Conservation (phyloP, 2,329 filamentous ascomycete genomes). For the Aspergillus uvarum region DNA sequence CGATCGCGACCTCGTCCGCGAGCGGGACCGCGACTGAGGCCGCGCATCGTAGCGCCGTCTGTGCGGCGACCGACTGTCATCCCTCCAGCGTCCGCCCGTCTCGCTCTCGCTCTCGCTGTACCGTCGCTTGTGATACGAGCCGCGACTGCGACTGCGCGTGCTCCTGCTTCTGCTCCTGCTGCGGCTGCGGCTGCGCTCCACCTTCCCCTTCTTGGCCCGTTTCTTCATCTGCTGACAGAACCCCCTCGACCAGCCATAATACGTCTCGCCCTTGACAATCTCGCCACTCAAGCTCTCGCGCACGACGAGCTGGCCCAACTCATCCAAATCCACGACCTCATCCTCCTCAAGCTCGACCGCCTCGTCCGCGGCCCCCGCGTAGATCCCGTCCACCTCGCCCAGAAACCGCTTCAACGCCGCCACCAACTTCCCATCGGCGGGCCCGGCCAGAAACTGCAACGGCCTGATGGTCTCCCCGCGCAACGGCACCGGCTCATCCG, state of each 20-base stretch:
- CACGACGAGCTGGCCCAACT: constrained; percentile 68
- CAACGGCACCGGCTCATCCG: constrained; percentile 73
- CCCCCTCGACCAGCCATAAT: constrained; percentile 81
- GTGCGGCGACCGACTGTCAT: constrained; percentile 26
- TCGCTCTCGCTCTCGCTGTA: constrained; percentile 41
- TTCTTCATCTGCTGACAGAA: constrained; percentile 81
- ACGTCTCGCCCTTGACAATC: constrained; percentile 66
- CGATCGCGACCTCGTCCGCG: constrained; percentile 22
- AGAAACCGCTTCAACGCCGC: constrained; percentile 70
- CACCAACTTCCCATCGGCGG: constrained; percentile 65
- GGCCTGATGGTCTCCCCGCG: constrained; percentile 69
- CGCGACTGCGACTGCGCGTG: constrained; percentile 48
- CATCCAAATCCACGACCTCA: constrained; percentile 64
- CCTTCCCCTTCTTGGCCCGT: constrained; percentile 27
- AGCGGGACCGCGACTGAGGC: constrained; percentile 19
- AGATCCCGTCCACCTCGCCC: constrained; percentile 68
- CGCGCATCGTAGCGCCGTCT: constrained; percentile 26
- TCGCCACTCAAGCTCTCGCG: constrained; percentile 67
- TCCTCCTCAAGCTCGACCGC: constrained; percentile 49
- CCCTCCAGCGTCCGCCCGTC: constrained; percentile 28
- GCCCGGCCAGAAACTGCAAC: constrained; percentile 67
- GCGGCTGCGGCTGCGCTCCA: constrained; percentile 36
- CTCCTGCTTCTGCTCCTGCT: constrained; percentile 28
- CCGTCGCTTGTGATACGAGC: constrained; percentile 40
- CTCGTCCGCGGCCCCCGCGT: constrained; percentile 48